These are phyloP conservation scores for Eutypella sp. DNA, from an alignment of 2,329 filamentous ascomycete species.

Conservation along the genomic window DNA sequence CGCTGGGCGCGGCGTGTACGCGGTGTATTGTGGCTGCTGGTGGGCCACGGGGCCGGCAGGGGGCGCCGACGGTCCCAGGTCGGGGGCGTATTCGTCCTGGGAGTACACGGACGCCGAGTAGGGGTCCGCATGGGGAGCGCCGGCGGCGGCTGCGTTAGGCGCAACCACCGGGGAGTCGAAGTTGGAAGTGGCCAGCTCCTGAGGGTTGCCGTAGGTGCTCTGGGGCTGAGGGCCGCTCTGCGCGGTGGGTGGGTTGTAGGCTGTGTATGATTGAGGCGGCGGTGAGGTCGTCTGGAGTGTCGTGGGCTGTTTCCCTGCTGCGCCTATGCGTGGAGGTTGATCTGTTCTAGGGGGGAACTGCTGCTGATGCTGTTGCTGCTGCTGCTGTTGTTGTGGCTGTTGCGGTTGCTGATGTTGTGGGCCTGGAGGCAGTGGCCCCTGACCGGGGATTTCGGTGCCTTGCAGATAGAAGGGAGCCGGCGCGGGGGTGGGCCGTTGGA, in stretches of 20 bases:
- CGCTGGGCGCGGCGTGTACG: slow-evolving; percentile 22
- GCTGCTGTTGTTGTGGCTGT: too few relatives aligned
- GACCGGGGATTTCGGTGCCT: slow-evolving; percentile 48
- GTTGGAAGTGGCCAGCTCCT: slow-evolving; percentile 72
- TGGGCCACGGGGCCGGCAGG: slow-evolving; percentile 20
- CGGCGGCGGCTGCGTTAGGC: slow-evolving; percentile 33
- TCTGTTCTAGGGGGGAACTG: slow-evolving; percentile 50
- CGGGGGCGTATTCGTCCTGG: slow-evolving; percentile 38
- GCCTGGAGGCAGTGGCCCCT: slow-evolving; percentile 21
- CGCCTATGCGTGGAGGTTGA: slow-evolving; percentile 43
- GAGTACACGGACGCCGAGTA: slow-evolving; percentile 45
- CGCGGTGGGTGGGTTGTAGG: slow-evolving; percentile 40
- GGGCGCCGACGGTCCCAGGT: slow-evolving; percentile 22
- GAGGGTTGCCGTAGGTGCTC: slow-evolving; percentile 66
- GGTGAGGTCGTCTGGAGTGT: slow-evolving; percentile 49
- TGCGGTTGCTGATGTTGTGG: slow-evolving; percentile 31
- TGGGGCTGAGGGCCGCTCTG: slow-evolving; percentile 51
- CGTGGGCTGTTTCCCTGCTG: slow-evolving; percentile 42
- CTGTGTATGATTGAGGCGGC: slow-evolving; percentile 45
- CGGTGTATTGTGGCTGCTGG: slow-evolving; percentile 32
- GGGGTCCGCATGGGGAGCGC: slow-evolving; percentile 35
- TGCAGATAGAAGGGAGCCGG: slow-evolving; percentile 63
- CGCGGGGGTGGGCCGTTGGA: slow-evolving; percentile 47
- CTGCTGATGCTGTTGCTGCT: slow-evolving; percentile 31
- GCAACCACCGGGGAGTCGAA: slow-evolving; percentile 68